Base-by-base conservation (phyloP, 495 filamentous ascomycete species). In the Aspergillus taichungensis region DNA sequence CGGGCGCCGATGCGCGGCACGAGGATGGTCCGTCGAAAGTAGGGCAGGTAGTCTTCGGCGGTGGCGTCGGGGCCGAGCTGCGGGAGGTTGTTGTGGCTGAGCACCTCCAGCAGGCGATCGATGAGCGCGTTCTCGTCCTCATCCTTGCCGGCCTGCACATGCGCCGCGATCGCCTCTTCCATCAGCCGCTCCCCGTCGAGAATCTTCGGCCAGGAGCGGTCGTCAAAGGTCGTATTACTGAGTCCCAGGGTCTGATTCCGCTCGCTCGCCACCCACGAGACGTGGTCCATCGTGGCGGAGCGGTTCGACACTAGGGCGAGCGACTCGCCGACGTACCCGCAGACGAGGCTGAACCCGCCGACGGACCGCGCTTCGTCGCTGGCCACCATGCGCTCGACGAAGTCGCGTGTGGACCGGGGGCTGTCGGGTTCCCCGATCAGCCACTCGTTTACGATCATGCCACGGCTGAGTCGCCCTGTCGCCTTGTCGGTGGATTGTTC, bases 341-440 rank as follows among this genome's bases (percentile, higher is more conserved):
- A 95, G 10, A 94, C 64, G n/a, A 98, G 72, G 38, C 83, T 94
- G 67, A 97, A 96, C 0, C 92, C 94, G 6, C 94, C 94, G 1
- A 95, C 86, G 38, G 85, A 80, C 13, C 71, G 52, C 3, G 58
- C 60, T 13, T 57, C 56, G 5, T 60, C 52, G 30, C 60, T 68
- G 8, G 57, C 53, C 9, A 95, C 73, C 59, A 94, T 74, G 6
- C 72, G 62, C 44, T 77, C 62, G 6, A 94, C 82, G 56, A 94
- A 95, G 1, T 77, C 56, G 30, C 76, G 72, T 1, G 79, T 81
- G 9, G 57, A 56, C 40, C 68, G 60, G 18, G 48, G 42, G 18
- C 49, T 44, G 5, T 51, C 37, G 3, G 60, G 50, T n/a, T 55
- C 47, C 27, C 60, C 54, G 2, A 73, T 79, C n/a, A 98, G 64